A percentile compares a stretch with the other conserved stretches of the same genome.
These are phyloP conservation scores for Porcisia hertigi DNA, from an alignment of 208 protist genomes.

Conservation along the genomic window DNA sequence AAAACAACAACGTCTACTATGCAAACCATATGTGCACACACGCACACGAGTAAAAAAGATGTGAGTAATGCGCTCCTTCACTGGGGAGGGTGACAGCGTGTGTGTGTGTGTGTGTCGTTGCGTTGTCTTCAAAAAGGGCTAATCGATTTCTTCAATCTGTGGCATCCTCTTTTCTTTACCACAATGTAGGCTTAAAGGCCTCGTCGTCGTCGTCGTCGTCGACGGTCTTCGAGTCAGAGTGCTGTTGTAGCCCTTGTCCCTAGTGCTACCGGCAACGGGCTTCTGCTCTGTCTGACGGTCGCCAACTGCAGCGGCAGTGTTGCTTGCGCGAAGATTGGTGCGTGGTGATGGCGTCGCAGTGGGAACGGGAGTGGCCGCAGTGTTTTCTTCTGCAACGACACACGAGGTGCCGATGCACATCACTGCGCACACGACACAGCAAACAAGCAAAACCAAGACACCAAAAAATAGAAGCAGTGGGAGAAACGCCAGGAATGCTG, in stretches of 20 bases:
- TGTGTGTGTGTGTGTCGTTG: too few relatives aligned
- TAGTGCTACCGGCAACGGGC: background rate
- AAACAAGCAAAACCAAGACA: constrained; percentile 25
- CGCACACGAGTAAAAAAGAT: background rate
- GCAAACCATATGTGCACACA: background rate
- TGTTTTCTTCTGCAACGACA: constrained; percentile 1
- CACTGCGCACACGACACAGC: constrained; percentile 24
- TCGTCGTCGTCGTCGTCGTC: background rate
- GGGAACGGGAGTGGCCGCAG: background rate
- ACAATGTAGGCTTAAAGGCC: too few relatives aligned
- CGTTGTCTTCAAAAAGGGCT: too few relatives aligned
- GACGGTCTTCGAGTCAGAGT: constrained; percentile 12
- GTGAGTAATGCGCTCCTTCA: too few relatives aligned
- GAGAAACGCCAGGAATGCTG: constrained; percentile 39
- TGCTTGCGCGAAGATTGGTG: background rate
- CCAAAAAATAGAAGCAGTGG: constrained; percentile 42
- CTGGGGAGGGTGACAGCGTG: too few relatives aligned
- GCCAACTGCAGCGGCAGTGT: background rate
- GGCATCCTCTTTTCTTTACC: too few relatives aligned
- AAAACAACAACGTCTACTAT: background rate
- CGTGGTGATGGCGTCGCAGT: constrained; percentile 1
- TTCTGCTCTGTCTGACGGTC: background rate
- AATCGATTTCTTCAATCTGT: too few relatives aligned
- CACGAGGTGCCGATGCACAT: constrained; percentile 15
- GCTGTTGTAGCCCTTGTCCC: constrained; percentile 21